A percentile compares a stretch with the other conserved stretches of the same genome.
phyloP scores from a whole-genome alignment of 495 filamentous ascomycete species.

The Hyaloscypha variabilis region DNA sequence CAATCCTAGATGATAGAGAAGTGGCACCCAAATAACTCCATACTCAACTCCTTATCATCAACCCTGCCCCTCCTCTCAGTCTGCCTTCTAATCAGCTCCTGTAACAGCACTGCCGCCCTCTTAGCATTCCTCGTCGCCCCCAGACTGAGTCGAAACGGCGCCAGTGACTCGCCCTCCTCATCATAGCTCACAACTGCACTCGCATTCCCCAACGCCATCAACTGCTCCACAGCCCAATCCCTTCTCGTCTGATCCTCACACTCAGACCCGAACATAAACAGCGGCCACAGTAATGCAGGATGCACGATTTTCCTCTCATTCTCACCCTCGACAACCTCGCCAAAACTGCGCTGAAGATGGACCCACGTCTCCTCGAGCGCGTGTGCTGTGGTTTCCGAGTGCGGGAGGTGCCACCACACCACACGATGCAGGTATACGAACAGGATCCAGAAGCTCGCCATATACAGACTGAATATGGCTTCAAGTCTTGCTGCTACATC shows the following conservation, averaged over 20 bases:
- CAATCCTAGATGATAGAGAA: conserved; percentile 14
- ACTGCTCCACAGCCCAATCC: conserved; percentile 15
- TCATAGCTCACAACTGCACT: background rate
- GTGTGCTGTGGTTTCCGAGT: background rate
- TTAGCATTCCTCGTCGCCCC: conserved; percentile 10
- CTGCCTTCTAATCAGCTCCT: conserved; percentile 15
- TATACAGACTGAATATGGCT: conserved; percentile 17
- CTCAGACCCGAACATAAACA: conserved; percentile 14
- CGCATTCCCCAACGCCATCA: conserved; percentile 15
- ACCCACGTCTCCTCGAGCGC: conserved; percentile 12
- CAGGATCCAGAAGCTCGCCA: conserved; percentile 19
- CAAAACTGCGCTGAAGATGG: conserved; percentile 10
- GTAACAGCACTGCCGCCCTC: conserved; percentile 9
- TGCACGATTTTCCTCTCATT: conserved; percentile 9
- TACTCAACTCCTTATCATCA: conserved; percentile 6
- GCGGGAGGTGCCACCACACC: conserved; percentile 17
- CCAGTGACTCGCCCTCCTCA: background rate
- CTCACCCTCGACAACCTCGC: conserved; percentile 1
- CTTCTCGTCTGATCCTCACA: background rate
- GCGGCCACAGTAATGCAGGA: conserved; percentile 17
- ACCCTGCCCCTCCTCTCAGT: conserved; percentile 3
- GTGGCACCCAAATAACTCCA: conserved; percentile 21
- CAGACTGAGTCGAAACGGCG: conserved; percentile 8
- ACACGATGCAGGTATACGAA: conserved; percentile 25
- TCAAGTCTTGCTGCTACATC: conserved; percentile 18